Percentiles rank a stretch among this genome's conserved stretches.
Conservation (phyloP, 106 monocot species). For the Cymbidium sinense region DNA sequence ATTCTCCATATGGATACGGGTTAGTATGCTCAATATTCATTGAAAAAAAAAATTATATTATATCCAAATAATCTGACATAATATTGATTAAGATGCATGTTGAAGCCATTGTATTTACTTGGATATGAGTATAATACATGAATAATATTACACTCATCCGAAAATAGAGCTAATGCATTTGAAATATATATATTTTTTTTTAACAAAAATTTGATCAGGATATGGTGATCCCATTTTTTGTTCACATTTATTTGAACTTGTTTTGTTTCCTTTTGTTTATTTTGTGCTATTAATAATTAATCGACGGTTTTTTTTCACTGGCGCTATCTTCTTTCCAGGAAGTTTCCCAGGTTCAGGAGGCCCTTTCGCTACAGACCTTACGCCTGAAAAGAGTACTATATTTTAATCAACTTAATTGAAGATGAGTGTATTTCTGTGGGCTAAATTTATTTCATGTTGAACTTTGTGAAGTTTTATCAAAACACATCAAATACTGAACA, state of each 20-base stretch:
- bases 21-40: slow-evolving; percentile 11
- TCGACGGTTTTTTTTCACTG: background rate
- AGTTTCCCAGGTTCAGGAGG: slow-evolving; percentile 65
- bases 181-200: no score
- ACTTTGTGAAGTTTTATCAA: background rate
- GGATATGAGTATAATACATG: no score
- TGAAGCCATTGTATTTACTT: no score
- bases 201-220: no score
- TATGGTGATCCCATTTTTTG: no score
- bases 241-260: background rate
- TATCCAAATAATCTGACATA: no score
- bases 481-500: background rate
- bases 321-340: slow-evolving; percentile 29
- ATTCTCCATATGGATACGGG: slow-evolving; percentile 79
- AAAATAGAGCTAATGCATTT: no score
- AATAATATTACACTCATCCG: no score
- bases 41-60: no score
- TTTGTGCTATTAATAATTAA: background rate
- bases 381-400: background rate
- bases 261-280: background rate
- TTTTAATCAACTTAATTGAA: background rate
- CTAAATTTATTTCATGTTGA: background rate
- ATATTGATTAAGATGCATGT: no score
- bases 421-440: background rate
- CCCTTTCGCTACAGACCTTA: slow-evolving; percentile 32